Evolutionary conservation across 768 basidiomycete species (phyloP).

Genomic region (Lanmaoa rubissima): DNA sequence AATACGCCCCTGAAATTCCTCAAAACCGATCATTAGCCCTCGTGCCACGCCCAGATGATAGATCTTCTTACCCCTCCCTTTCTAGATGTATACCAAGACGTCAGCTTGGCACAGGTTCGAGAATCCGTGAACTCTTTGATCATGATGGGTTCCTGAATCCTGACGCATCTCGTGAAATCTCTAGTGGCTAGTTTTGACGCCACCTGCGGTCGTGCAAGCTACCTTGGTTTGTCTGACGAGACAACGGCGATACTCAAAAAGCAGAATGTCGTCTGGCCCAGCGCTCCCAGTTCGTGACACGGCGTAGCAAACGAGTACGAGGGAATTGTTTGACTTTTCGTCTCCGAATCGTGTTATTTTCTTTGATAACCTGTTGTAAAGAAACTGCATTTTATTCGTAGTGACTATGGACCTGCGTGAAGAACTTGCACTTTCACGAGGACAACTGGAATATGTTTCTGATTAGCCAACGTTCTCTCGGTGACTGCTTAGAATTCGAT

Average conservation of each 20-base stretch:
- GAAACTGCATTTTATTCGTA: background rate
- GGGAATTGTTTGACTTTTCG: background rate
- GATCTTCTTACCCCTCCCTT: background rate
- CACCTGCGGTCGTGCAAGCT: constrained; percentile 45
- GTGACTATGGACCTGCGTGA: too few species aligned
- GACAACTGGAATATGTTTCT: too few species aligned
- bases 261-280: constrained; percentile 36
- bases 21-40: constrained; percentile 34
- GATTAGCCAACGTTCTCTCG: too few species aligned
- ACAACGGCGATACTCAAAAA: constrained; percentile 37
- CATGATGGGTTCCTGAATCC: background rate
- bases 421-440: too few species aligned
- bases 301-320: too few species aligned
- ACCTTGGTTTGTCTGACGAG: constrained; percentile 40
- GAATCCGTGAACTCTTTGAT: background rate
- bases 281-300: background rate
- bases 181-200: constrained; percentile 47
- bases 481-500: too few species aligned
- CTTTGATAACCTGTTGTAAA: background rate
- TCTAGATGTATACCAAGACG: constrained; percentile 28
- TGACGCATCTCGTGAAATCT: background rate
- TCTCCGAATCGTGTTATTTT: background rate
- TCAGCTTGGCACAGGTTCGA: constrained; percentile 47
- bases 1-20: constrained; percentile 48
- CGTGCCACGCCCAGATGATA: background rate